Percentiles rank a stretch among this genome's conserved stretches.
phyloP scores from a whole-genome alignment of 176 grass and related monocot genomes.

The Puya raimondii region DNA sequence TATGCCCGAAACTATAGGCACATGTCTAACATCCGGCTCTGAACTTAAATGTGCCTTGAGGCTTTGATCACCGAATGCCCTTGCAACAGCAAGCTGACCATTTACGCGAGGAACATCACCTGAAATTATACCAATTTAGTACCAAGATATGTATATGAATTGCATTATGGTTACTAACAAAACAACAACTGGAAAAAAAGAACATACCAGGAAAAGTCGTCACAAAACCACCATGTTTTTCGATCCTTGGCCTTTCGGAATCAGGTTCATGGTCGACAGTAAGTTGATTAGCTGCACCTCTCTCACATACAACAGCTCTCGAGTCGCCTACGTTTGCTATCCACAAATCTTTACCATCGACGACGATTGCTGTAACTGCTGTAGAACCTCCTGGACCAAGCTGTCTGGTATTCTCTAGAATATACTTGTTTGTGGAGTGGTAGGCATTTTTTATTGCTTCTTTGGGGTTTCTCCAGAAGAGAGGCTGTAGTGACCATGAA shows the following conservation, averaged over 20 bases:
- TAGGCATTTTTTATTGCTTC: conserved; percentile 84
- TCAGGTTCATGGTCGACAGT: conserved; percentile 92
- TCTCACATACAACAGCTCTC: conserved; percentile 79
- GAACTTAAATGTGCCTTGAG: conserved; percentile 96
- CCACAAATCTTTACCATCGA: conserved; percentile 99
- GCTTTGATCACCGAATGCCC: conserved; percentile 94
- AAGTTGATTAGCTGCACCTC: conserved; percentile 80
- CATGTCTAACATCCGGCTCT: conserved; percentile 78
- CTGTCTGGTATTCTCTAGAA: conserved; percentile 76
- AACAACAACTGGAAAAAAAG: background rate
- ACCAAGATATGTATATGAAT: background rate
- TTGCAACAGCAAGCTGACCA: conserved; percentile 96
- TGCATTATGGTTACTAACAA: background rate
- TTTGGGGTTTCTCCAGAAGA: conserved; percentile 52
- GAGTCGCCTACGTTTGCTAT: conserved; percentile 97
- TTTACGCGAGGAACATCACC: conserved; percentile 98
- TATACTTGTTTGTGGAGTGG: conserved; percentile 74
- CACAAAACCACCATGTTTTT: conserved; percentile 89
- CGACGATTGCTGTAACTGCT: conserved; percentile 87
- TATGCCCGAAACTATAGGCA: conserved; percentile 61
- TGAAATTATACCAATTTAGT: conserved; percentile 14
- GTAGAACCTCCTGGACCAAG: conserved; percentile 92
- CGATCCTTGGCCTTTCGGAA: conserved; percentile 73
- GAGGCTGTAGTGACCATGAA: conserved; percentile 39
- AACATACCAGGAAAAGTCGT: conserved; percentile 88